Evolutionary conservation across 2,329 filamentous ascomycete species (phyloP), one percentile per base, ranked within the genome.

Genomic region (Aureobasidium lini): DNA sequence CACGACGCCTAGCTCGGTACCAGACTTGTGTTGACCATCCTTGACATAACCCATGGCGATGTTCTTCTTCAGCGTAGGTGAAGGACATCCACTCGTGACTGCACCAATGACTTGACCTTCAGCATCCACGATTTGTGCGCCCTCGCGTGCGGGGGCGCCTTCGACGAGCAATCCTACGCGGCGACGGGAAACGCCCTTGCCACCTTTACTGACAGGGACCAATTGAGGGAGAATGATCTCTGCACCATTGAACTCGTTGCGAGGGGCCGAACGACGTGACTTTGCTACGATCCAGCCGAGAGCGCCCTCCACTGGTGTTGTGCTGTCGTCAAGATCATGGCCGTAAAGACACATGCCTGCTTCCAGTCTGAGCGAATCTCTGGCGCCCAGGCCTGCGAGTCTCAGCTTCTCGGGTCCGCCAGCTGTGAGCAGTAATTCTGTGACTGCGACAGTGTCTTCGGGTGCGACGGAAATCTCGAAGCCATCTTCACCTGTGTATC

Each of bases 311-410:
- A 87, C 84, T 1, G 87, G 86, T 1, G 87, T 89, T 10, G 83
- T 87, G 0, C 77, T 78, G 60, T 96, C 93, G 71, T 95, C 86
- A 39, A 99, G 83, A 73, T 99, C 94, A 76, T 97, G 90, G n/a
- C 94, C 94, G 76, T 99, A 99, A n/a, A 99, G 82, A 74, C 94
- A 99, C 93, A 99, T 95, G 62, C 94, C 94, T 0, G 94, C 94
- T 77, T 99, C 94, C 32, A 99, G 84, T 48, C 94, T 86, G 61
- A 99, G 84, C 62, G 88, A 95, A 74, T 99, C 94, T 64, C 94
- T 84, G 2, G 94, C 90, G 9, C 92, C 94, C 0, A 99, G 82
- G 3, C 94, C 94, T 1, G 93, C 91, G 47, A 96, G 82, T 68
- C 88, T 87, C 15, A 96, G 78, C 10, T 85, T 83, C 29, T 86